Evolutionary conservation across 345 rosid genomes (phyloP), one percentile per base, ranked within the genome.

Genomic region (Gossypium thurberi): DNA sequence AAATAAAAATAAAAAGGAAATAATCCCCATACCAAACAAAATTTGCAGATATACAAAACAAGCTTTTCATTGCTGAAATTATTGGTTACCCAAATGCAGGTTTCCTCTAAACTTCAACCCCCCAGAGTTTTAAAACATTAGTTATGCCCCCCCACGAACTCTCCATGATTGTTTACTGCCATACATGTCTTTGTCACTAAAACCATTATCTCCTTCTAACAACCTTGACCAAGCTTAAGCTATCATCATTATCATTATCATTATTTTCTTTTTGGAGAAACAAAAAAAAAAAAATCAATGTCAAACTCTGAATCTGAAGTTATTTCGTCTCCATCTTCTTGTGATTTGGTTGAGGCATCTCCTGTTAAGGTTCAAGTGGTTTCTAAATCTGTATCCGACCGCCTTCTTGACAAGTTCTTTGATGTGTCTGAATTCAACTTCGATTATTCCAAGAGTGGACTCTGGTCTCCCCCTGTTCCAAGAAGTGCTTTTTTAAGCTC

Each of bases 381-480:
- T 25, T 62, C 93, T 2, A 87, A 82, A 78, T 73, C 80, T 2
- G 87, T 87, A n/a, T 91, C 97, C 12, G 88, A 91, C 78, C 44
- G 78, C 56, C 86, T 91, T 48, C 91, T 89, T 0, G 52, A 81
- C 0, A 91, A 91, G 76, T 91, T 87, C 80, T 85, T 63, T 50
- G 93, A 91, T 69, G 91, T 80, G 13, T 83, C 82, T 9, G 90
- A 86, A 61, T 91, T 76, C 20, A 86, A 84, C 63, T 91, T 91
- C 59, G 92, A 91, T 74, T 82, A 84, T 50, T 77, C 80, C 75
- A 65, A 68, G 48, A 91, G 97, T 15, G 91, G 86, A 20, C 44
- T 91, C 48, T 91, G 97, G 97, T 91, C 97, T 81, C 97, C 97
- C 44, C 91, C 91, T 0, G 58, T 91, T 73, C 84, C 59, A 75